Base-by-base conservation (phyloP, 495 filamentous ascomycete species). In the Bryoglossum gracile region DNA sequence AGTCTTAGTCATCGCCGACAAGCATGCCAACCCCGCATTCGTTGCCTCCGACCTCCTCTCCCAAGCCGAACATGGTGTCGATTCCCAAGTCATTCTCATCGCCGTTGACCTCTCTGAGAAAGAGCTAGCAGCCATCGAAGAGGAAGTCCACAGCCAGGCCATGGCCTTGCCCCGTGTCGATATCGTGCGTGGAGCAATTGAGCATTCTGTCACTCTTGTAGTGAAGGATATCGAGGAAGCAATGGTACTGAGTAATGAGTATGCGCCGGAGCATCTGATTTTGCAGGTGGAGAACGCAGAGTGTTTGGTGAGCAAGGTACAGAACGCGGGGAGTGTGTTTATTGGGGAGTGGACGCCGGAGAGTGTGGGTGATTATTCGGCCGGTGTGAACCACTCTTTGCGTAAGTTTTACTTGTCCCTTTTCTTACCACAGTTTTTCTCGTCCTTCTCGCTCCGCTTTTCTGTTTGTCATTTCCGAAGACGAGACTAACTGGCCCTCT, bases 201-300 rank as follows among this genome's bases (percentile, higher is more conserved):
- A 74, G 11, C 90, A 98, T 73, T 94, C 87, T 0, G 80, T 97
- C 21, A 95, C 89, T 0, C 80, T 97, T 32, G 72, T 84, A n/a
- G 87, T 89, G 43, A 76, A 76, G 53, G 78, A 78, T 28, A 75
- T 97, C 18, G 77, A 82, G 19, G 88, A 94, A 68, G 92, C 90
- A 0, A 84, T 98, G 81, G 63, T 59, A 17, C 74, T 94, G 55
- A 92, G 86, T 74, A 98, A 98, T 65, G 72, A 82, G 11, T 98
- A 98, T 59, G 92, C 92, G n/a, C 92, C 92, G 0, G 92, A 98
- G 72, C 92, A 98, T 66, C 66, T 98, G 64, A 98, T 98, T 57
- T 71, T 98, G 22, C 92, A 97, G 68, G 66, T 96, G 18, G 70
- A 81, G 55, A 72, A 87, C 43, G 80, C 92, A 22, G 77, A 83